Conservation (phyloP, 2,329 filamentous ascomycete species). For the Sarocladium brachiariae region DNA sequence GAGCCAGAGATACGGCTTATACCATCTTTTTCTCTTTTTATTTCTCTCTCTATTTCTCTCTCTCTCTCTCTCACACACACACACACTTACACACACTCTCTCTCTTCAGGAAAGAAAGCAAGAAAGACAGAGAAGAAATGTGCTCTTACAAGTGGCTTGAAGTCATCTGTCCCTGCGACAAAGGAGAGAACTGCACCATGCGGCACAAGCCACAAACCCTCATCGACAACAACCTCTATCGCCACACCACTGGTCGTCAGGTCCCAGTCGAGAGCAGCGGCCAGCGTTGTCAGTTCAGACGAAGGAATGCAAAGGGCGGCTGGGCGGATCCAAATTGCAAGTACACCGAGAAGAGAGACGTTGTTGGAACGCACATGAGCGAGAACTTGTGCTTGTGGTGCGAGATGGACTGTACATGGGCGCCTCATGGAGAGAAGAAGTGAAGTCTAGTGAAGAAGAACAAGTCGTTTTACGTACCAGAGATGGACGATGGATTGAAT, state of each 20-base stretch:
- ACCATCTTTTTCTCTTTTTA: too few species aligned
- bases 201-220: neutral
- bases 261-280: neutral
- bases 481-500: too few species aligned
- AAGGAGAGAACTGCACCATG: constrained; percentile 2
- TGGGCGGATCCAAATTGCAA: constrained; percentile 5
- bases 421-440: too few species aligned
- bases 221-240: neutral
- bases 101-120: too few species aligned
- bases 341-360: neutral
- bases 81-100: too few species aligned
- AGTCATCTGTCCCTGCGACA: constrained; percentile 6
- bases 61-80: too few species aligned
- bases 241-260: neutral
- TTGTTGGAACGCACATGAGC: neutral
- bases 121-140: neutral
- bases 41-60: too few species aligned
- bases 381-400: constrained; percentile 1
- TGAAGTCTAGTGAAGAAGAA: too few species aligned
- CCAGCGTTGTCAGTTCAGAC: constrained; percentile 1
- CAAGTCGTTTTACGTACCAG: too few species aligned
- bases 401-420: constrained; percentile 4
- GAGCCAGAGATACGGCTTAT: too few species aligned
- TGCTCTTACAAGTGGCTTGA: constrained; percentile 5
- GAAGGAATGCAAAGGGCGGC: constrained; percentile 4